phyloP scores from a whole-genome alignment of 768 basidiomycete species.

The Lepiota subincarnata region DNA sequence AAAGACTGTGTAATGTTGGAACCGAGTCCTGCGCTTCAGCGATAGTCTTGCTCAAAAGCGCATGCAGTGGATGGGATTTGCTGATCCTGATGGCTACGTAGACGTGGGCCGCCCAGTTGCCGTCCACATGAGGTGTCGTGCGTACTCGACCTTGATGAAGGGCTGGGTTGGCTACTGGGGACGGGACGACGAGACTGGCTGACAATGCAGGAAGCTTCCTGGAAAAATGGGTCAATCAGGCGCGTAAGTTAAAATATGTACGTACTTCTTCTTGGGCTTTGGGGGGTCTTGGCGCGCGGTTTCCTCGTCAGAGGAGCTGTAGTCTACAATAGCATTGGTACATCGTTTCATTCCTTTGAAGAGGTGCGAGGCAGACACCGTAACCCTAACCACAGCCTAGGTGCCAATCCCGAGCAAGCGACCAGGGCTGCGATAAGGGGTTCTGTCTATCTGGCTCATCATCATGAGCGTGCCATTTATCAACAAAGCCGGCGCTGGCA shows the following conservation, averaged over 20 bases:
- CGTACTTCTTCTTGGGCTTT: conserved; percentile 40
- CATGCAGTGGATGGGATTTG: conserved; percentile 38
- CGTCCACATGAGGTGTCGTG: conserved; percentile 74
- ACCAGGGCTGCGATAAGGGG: background rate
- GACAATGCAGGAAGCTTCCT: conserved; percentile 66
- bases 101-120: conserved; percentile 79
- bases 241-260: conserved; percentile 1
- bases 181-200: conserved; percentile 38
- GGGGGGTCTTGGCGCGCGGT: conserved; percentile 13
- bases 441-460: background rate
- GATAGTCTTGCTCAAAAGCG: conserved; percentile 43
- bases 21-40: conserved; percentile 37
- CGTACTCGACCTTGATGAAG: conserved; percentile 83
- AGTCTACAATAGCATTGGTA: conserved; percentile 37
- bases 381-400: conserved; percentile 25
- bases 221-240: conserved; percentile 1
- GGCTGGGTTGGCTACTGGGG: conserved; percentile 68
- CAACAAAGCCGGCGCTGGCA: conserved; percentile 44
- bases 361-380: background rate
- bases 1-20: conserved; percentile 35
- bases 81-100: conserved; percentile 60
- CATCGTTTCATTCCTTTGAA: conserved; percentile 33
- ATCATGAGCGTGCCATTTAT: conserved; percentile 71
- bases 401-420: background rate
- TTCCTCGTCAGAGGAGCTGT: conserved; percentile 48